Conservation (phyloP, 2,329 filamentous ascomycete species). For the Fusarium hostae region DNA sequence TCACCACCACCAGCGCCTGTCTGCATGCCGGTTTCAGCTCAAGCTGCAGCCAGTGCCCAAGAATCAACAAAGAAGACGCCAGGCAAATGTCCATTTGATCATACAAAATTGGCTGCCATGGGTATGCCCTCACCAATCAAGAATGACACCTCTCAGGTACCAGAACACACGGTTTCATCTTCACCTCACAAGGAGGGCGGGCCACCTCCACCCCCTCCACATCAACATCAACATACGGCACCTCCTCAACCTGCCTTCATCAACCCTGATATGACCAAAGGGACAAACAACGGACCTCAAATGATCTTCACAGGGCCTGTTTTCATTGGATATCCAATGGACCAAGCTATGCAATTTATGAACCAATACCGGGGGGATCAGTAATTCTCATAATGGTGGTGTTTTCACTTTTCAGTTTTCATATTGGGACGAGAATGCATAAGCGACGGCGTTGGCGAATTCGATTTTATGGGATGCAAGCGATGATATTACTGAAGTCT, state of each 20-base stretch:
- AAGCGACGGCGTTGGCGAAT: conserved; percentile 48
- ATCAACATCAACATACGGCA: conserved; percentile 18
- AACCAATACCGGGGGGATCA: conserved; percentile 62
- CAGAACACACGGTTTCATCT: conserved; percentile 23
- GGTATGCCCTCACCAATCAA: conserved; percentile 36
- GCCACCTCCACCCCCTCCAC: conserved; percentile 22
- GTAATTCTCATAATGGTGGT: conserved; percentile 31
- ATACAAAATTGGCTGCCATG: conserved; percentile 57
- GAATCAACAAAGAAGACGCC: conserved; percentile 46
- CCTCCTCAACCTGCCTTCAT: conserved; percentile 63
- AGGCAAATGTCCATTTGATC: conserved; percentile 70
- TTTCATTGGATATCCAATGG: conserved; percentile 89
- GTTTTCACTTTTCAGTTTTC: conserved; percentile 20
- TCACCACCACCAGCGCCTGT: conserved; percentile 70
- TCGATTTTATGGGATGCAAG: conserved; percentile 24
- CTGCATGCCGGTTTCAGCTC: conserved; percentile 56
- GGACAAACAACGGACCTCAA: conserved; percentile 60
- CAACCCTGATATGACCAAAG: conserved; percentile 54
- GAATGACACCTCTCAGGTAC: conserved; percentile 21
- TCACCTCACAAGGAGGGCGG: conserved; percentile 38
- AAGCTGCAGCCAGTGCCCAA: conserved; percentile 38
- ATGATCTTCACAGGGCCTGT: conserved; percentile 94
- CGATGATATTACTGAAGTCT: conserved; percentile 23
- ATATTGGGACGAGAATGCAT: conserved; percentile 31
- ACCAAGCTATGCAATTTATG: conserved; percentile 82